These are phyloP conservation scores for Lecanicillium sp. DNA, from an alignment of 2,329 filamentous ascomycete species.

Conservation along the genomic window DNA sequence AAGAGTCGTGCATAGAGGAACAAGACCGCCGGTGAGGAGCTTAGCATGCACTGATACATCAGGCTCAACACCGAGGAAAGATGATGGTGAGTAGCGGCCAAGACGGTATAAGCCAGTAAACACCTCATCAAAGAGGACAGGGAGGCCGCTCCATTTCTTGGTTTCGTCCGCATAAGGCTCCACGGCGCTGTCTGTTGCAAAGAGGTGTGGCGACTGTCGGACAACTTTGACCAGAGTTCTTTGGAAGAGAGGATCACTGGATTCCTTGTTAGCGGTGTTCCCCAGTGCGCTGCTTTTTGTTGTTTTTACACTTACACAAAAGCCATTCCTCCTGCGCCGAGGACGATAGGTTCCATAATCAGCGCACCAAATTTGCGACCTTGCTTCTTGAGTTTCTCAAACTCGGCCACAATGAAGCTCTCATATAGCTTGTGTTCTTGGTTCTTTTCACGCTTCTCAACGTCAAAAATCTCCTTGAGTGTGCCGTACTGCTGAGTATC, in stretches of 20 bases:
- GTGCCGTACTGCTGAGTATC: constrained; percentile 33
- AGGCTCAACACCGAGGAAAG: constrained; percentile 58
- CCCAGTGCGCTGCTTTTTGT: too few relatives aligned
- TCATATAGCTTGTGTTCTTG: constrained; percentile 45
- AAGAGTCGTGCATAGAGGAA: constrained; percentile 69
- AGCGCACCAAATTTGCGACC: constrained; percentile 66
- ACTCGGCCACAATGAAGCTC: constrained; percentile 44
- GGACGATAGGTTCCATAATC: constrained; percentile 70
- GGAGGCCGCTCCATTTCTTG: constrained; percentile 60
- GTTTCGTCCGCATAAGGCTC: constrained; percentile 10
- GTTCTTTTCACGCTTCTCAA: constrained; percentile 37
- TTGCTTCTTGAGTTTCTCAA: constrained; percentile 43
- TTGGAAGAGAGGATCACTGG: constrained; percentile 74
- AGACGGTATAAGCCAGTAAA: constrained; percentile 82
- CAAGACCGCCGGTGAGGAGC: constrained; percentile 69
- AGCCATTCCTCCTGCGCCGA: constrained; percentile 78
- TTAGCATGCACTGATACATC: constrained; percentile 80
- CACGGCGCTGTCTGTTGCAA: constrained; percentile 24
- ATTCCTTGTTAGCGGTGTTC: constrained; percentile 8
- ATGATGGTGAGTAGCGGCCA: constrained; percentile 61
- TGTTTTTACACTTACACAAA: constrained; percentile 50
- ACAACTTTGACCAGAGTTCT: constrained; percentile 59
- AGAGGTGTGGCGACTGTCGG: constrained; percentile 49
- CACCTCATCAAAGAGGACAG: constrained; percentile 77
- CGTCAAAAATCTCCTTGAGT: constrained; percentile 52